Evolutionary conservation across 192 early-diverging fungal genomes (phyloP).

Genomic region (Entomortierella chlamydospora): DNA sequence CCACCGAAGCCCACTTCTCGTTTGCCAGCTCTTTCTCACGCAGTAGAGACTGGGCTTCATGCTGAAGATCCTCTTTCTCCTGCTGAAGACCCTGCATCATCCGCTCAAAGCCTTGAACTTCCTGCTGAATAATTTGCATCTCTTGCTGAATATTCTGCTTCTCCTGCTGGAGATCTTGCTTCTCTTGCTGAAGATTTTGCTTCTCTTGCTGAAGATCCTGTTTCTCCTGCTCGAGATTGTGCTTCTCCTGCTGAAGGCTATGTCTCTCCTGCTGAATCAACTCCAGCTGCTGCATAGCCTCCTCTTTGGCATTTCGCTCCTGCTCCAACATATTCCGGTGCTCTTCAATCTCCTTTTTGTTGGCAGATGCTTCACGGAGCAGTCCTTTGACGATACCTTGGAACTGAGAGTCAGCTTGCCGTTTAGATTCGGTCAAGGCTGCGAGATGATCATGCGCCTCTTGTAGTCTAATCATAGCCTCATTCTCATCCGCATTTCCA

Average conservation of each 20-base stretch:
- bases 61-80: slow-evolving; percentile 2
- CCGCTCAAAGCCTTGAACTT: background rate
- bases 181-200: background rate
- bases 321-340: slow-evolving; percentile 11
- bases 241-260: background rate
- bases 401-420: slow-evolving; percentile 48
- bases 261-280: slow-evolving; percentile 8
- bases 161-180: slow-evolving; percentile 4
- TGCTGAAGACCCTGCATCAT: background rate
- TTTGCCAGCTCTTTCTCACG: slow-evolving; percentile 6
- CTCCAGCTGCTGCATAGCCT: slow-evolving; percentile 12
- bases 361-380: slow-evolving; percentile 34
- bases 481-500: background rate
- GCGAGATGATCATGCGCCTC: slow-evolving; percentile 47
- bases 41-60: background rate
- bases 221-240: slow-evolving; percentile 21
- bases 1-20: slow-evolving; percentile 2
- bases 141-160: background rate
- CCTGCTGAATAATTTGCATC: background rate
- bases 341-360: slow-evolving; percentile 37
- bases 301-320: slow-evolving; percentile 25
- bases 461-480: slow-evolving; percentile 17
- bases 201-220: slow-evolving; percentile 8
- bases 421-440: slow-evolving; percentile 42
- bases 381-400: slow-evolving; percentile 53